These are phyloP conservation scores for Acanthamoeba triangularis DNA, from an alignment of 208 protist species.

Conservation along the genomic window DNA sequence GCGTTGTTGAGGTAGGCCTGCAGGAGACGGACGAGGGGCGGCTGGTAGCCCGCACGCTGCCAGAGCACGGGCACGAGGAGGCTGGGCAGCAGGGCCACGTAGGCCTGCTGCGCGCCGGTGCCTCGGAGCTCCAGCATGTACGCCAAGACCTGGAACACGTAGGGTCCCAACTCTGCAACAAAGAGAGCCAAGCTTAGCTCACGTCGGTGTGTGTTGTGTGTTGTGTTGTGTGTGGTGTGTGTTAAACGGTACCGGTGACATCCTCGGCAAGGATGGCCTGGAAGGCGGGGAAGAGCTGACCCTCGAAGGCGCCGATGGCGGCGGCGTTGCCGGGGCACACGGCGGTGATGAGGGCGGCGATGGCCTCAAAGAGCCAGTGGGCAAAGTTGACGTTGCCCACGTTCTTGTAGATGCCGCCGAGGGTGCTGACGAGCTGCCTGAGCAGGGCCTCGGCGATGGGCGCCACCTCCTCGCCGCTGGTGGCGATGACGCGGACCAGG, in stretches of 20 bases:
- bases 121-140: conserved; percentile 95
- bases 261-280: conserved; percentile 94
- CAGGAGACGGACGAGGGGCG: conserved; percentile 88
- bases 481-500: conserved; percentile 92
- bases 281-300: conserved; percentile 93
- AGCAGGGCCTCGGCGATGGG: conserved; percentile 88
- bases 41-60: conserved; percentile 85
- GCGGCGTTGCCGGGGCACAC: conserved; percentile 20
- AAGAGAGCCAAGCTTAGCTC: background rate
- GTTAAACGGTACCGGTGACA: conserved; percentile 85
- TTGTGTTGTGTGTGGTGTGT: too few relatives aligned
- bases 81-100: conserved; percentile 79
- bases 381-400: conserved; percentile 97
- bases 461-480: conserved; percentile 84
- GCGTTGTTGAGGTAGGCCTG: conserved; percentile 84
- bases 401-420: conserved; percentile 93
- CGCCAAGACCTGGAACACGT: conserved; percentile 97
- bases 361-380: conserved; percentile 97
- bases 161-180: conserved; percentile 96
- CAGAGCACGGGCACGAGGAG: conserved; percentile 85
- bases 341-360: conserved; percentile 95
- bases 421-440: conserved; percentile 77
- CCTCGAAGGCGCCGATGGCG: conserved; percentile 87
- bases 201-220: background rate
- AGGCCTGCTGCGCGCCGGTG: conserved; percentile 73